Percentiles rank a stretch among this genome's conserved stretches.
Evolutionary conservation across 768 basidiomycete species (phyloP).

Genomic region (Dictyophora rubrovolvata): DNA sequence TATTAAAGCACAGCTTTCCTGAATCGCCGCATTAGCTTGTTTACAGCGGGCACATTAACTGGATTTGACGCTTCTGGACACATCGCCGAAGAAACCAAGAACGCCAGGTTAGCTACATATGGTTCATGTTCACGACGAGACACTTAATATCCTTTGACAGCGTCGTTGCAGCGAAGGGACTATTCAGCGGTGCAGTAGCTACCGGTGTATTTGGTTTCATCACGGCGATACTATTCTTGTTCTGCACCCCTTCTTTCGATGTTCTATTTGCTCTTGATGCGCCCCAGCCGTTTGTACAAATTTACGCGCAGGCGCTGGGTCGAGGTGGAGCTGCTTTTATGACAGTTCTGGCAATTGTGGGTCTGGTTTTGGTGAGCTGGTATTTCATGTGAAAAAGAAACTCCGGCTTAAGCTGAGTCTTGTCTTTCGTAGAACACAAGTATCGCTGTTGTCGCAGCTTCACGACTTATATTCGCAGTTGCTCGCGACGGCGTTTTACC

Average conservation of each 20-base stretch:
- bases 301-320: conserved; percentile 79
- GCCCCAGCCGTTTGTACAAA: conserved; percentile 85
- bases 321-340: conserved; percentile 74
- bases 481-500: conserved; percentile 92
- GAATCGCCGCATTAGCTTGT: conserved; percentile 39
- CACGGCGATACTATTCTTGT: conserved; percentile 72
- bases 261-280: conserved; percentile 65
- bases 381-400: not conserved
- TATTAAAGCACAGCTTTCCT: not conserved
- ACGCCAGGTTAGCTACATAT: conserved; percentile 44
- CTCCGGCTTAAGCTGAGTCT: not conserved
- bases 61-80: conserved; percentile 89
- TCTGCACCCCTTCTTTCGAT: conserved; percentile 74
- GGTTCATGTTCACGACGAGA: not conserved
- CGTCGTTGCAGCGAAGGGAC: conserved; percentile 72
- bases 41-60: conserved; percentile 78
- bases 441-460: conserved; percentile 79
- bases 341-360: conserved; percentile 74
- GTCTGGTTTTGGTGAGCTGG: conserved; percentile 65
- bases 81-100: conserved; percentile 81
- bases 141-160: conserved; percentile 25
- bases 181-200: conserved; percentile 65
- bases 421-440: conserved; percentile 57
- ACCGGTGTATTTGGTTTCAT: conserved; percentile 74
- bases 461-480: conserved; percentile 82